phyloP scores from a whole-genome alignment of 208 protist genomes.

The Trypanosoma melophagium region DNA sequence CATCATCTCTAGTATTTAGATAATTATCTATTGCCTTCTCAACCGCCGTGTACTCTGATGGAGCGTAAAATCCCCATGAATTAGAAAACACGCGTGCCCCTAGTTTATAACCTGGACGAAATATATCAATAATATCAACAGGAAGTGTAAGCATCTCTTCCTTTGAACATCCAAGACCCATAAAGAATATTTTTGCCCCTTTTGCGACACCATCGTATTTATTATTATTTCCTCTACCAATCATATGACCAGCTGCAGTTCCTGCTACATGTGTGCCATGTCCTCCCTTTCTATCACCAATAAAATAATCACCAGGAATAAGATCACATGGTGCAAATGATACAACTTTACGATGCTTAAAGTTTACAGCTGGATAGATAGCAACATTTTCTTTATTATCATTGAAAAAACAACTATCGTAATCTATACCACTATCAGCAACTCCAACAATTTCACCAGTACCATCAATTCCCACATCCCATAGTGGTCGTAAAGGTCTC shows the following conservation, averaged over 20 bases:
- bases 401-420: slow-evolving; percentile 85
- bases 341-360: slow-evolving; percentile 83
- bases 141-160: slow-evolving; percentile 43
- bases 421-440: slow-evolving; percentile 87
- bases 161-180: slow-evolving; percentile 38
- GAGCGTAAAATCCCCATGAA: slow-evolving; percentile 78
- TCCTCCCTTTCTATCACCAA: slow-evolving; percentile 41
- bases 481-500: slow-evolving; percentile 40
- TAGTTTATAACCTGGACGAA: slow-evolving; percentile 46
- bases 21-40: slow-evolving; percentile 72
- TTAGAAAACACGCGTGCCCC: slow-evolving; percentile 85
- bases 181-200: slow-evolving; percentile 82
- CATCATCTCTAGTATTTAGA: slow-evolving; percentile 51
- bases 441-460: slow-evolving; percentile 79
- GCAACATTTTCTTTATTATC: slow-evolving; percentile 55
- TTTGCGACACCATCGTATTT: slow-evolving; percentile 78
- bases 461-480: slow-evolving; percentile 69
- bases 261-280: slow-evolving; percentile 90
- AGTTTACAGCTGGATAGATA: slow-evolving; percentile 67
- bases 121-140: slow-evolving; percentile 52
- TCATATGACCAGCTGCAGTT: slow-evolving; percentile 48
- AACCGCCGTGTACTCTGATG: slow-evolving; percentile 49
- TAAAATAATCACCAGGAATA: slow-evolving; percentile 7
- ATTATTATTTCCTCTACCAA: slow-evolving; percentile 2
- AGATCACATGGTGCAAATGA: slow-evolving; percentile 50